Percentiles rank a stretch among this genome's conserved stretches.
phyloP scores from a whole-genome alignment of 208 protist species.

The Crithidia fasciculata region DNA sequence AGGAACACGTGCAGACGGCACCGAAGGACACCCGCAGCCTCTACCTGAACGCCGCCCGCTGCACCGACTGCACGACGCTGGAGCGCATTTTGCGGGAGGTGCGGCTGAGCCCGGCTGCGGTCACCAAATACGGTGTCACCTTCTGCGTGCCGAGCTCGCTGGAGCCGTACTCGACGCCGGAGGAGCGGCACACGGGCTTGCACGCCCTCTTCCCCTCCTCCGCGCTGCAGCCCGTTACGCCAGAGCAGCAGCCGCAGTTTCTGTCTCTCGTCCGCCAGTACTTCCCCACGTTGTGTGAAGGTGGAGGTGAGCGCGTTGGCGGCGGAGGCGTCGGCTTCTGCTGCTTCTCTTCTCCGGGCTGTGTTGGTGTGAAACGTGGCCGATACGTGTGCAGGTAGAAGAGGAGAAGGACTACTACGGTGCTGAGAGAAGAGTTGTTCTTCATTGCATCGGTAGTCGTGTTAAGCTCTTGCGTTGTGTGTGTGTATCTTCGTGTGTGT shows the following conservation, averaged over 20 bases:
- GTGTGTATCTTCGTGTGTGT: not conserved
- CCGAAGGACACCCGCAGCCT: conserved; percentile 18
- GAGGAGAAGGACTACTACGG: no score
- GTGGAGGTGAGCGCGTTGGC: no score
- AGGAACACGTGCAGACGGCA: conserved; percentile 28
- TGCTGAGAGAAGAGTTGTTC: no score
- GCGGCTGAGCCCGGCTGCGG: conserved; percentile 38
- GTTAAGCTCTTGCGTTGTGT: no score
- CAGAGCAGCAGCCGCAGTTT: conserved; percentile 27
- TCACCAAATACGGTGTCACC: conserved; percentile 68
- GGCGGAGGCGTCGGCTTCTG: no score
- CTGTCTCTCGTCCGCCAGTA: conserved; percentile 42
- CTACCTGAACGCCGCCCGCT: conserved; percentile 50
- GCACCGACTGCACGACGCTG: conserved; percentile 50
- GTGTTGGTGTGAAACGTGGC: no score
- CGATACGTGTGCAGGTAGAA: no score
- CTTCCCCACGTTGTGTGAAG: conserved; percentile 31
- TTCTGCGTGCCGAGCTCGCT: conserved; percentile 64
- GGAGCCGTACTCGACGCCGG: conserved; percentile 38
- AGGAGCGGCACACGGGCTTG: conserved; percentile 41
- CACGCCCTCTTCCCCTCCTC: conserved; percentile 47
- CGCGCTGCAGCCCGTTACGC: conserved; percentile 15
- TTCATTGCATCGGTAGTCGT: no score
- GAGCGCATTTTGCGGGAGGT: conserved; percentile 53
- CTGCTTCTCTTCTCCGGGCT: no score